Base-by-base conservation (phyloP, 805 yeast genomes). In the Candida bentonensis region DNA sequence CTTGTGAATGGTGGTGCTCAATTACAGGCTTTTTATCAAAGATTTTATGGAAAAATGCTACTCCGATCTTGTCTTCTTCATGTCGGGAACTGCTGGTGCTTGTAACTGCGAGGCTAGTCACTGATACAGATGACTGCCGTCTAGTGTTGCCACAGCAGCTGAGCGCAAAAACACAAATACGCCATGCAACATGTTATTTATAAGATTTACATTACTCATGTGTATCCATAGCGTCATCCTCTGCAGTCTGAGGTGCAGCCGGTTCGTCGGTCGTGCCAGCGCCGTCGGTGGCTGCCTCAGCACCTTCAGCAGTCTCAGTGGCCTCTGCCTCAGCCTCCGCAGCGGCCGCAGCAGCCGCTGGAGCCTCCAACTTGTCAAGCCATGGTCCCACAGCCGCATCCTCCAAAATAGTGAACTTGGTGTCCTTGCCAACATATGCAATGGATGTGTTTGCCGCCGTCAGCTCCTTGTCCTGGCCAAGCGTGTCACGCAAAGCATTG, bases 391-490 rank as follows among this genome's bases (percentile, higher is more conserved):
- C 96, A 22, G 72, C 78, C 41, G 85, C 96, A 55, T 87, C 94
- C 51, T 92, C 97, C 53, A 82, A 79, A 45, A 82, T 66, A 22
- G 78, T 76, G 65, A 89, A 87, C 21, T 77, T 74, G 36, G 72
- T 69, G 53, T 77, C 94, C 51, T 75, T 69, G 26, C 96, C 96
- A n/a, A 89, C 97, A 42, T 87, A 76, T 40, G 95, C 94, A 51
- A 92, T 83, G 1, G 94, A 81, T 3, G 96, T 83, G 65, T 92
- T 92, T 49, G 79, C 76, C 44, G 72, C 67, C 33, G 79, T 85
- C 60, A 92, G 74, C 60, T 92, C 95, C 60, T 86, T 88, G 62
- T 92, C 99, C 64, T 88, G 96, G 15, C 92, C 78, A 54, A 92
- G 70, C 0, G 97, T 89, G 58, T 92, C 97, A 63, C 96, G 80